Evolutionary conservation across 768 basidiomycete species (phyloP), one percentile per base, ranked within the genome.

Genomic region (Pholiota molesta): DNA sequence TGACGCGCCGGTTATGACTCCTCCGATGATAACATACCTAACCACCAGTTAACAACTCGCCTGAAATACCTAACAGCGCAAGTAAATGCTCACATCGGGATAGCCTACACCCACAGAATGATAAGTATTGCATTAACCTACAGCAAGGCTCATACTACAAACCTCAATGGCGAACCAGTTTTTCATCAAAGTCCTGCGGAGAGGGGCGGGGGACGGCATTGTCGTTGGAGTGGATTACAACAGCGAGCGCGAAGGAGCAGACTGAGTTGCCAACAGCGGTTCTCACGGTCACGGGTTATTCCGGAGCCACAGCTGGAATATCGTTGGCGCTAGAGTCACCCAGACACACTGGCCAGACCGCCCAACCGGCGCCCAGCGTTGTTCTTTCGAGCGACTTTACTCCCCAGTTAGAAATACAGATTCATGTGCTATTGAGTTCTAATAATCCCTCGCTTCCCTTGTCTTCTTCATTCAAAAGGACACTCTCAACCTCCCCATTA

Each of bases 131-230:
- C 57, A 26, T 57, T 66, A 60, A 54, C 29, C 23, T 44, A 33
- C 40, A 13, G 51, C 59, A 53, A 9, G 37, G 55, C 47, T 68
- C 57, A 60, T 56, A 21, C 52, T 45, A 75, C 79, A 17, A 56
- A 87, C 88, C 85, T 91, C 90, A 66, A 89, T 78, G 77, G 90
- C 89, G 70, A 82, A 87, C 88, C 88, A 90, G 75, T 90, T 81
- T 74, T 81, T 86, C 81, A 86, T 79, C 64, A 84, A 76, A 21
- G 68, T 57, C 63, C 71, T 80, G 62, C 79, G 80, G 52, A 78
- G 62, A 40, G 72, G 73, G 9, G 60, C 56, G 26, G 66, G 68
- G 29, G 61, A 53, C 58, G 67, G 52, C 68, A 70, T 73, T 37
- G 65, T 69, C 58, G 63, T 47, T 55, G 61, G 52, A 65, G 61